Percentiles rank a stretch among this genome's conserved stretches.
Evolutionary conservation across 306 rosid genomes (phyloP).

Genomic region (Cucurbita ficifolia): DNA sequence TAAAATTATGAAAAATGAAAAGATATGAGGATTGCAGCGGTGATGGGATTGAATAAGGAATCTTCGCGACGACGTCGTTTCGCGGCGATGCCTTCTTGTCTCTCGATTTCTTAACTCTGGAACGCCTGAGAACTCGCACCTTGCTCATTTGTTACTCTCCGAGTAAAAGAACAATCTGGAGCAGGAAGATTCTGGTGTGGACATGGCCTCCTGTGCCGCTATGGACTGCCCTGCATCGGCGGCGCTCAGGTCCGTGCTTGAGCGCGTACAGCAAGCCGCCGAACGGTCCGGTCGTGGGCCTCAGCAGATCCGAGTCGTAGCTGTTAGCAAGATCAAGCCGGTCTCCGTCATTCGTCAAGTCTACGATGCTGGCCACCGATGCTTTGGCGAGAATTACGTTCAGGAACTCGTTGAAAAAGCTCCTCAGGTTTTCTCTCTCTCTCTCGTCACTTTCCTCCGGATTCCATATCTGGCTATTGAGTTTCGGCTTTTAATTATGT

Average conservation of each 20-base stretch:
- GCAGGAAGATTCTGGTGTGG: neutral
- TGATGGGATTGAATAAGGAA: neutral
- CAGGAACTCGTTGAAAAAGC: constrained; percentile 71
- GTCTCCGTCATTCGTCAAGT: constrained; percentile 49
- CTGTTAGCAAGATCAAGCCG: constrained; percentile 80
- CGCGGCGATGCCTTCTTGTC: neutral
- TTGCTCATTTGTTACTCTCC: neutral
- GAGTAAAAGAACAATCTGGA: constrained; percentile 8
- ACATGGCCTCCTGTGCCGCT: constrained; percentile 34
- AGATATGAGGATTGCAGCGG: neutral
- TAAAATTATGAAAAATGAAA: too few relatives aligned
- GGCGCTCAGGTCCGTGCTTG: constrained; percentile 37
- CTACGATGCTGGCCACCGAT: constrained; percentile 77
- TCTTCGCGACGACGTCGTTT: neutral
- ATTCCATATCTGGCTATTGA: neutral
- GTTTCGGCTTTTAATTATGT: neutral
- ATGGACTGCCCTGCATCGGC: constrained; percentile 25
- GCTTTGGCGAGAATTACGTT: constrained; percentile 90
- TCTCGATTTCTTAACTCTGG: neutral
- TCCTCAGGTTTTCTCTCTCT: constrained; percentile 43
- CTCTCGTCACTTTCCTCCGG: neutral
- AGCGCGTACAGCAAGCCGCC: constrained; percentile 52
- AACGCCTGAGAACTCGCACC: neutral
- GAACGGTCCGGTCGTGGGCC: constrained; percentile 34
- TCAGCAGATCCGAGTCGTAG: constrained; percentile 49